Evolutionary conservation across 2,329 filamentous ascomycete genomes (phyloP).

Genomic region (Curvularia verruculosa): DNA sequence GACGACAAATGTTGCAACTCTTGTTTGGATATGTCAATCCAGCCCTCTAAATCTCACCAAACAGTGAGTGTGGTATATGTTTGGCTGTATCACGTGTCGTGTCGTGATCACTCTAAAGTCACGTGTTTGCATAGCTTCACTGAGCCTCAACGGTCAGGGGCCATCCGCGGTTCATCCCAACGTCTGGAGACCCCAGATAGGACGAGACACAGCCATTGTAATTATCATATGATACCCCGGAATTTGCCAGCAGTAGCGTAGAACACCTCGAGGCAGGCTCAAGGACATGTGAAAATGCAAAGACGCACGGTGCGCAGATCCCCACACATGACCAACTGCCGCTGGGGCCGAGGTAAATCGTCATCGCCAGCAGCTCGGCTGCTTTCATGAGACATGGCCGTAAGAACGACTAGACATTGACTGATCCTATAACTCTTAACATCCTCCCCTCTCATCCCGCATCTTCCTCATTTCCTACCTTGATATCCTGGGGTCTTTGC

Average conservation of each 20-base stretch:
- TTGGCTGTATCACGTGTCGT: background rate
- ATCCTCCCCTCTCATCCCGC: constrained; percentile 9
- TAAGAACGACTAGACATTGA: constrained; percentile 13
- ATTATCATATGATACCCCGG: constrained; percentile 9
- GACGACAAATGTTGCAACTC: background rate
- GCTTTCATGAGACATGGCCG: constrained; percentile 21
- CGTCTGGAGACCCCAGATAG: background rate
- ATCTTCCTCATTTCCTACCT: constrained; percentile 3
- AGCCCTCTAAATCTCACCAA: background rate
- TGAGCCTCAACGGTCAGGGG: background rate
- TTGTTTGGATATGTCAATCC: background rate
- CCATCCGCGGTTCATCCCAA: background rate
- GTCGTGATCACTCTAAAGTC: background rate
- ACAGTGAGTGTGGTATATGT: background rate
- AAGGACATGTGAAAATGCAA: constrained; percentile 14
- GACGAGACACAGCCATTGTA: background rate
- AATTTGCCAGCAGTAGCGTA: background rate
- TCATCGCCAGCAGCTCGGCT: constrained; percentile 17
- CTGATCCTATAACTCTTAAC: constrained; percentile 4
- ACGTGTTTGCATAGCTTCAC: background rate
- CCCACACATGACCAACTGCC: constrained; percentile 21
- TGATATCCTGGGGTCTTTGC: constrained; percentile 21
- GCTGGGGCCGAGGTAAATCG: constrained; percentile 21
- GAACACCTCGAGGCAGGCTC: background rate
- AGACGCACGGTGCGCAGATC: constrained; percentile 12